Evolutionary conservation across 192 early-diverging fungal genomes (phyloP).

Genomic region (Coemansia sp.): DNA sequence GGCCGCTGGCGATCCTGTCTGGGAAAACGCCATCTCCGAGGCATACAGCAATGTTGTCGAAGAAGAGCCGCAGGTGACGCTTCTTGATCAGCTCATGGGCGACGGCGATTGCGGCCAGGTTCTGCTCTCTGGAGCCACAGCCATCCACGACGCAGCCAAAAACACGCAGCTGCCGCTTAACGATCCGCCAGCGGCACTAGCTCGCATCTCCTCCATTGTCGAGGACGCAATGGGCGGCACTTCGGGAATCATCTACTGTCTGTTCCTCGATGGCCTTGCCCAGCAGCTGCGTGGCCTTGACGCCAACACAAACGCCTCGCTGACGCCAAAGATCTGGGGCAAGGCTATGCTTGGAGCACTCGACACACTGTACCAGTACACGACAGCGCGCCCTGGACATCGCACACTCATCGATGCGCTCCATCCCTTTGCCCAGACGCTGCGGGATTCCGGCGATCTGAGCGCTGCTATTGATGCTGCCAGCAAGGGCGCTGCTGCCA

Average conservation of each 20-base stretch:
- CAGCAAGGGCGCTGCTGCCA: slow-evolving; percentile 56
- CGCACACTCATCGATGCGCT: slow-evolving; percentile 74
- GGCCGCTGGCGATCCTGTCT: slow-evolving; percentile 43
- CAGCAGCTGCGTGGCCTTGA: slow-evolving; percentile 48
- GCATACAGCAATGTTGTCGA: slow-evolving; percentile 55
- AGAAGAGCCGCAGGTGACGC: slow-evolving; percentile 63
- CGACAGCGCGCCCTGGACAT: slow-evolving; percentile 68
- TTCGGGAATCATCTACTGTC: slow-evolving; percentile 75
- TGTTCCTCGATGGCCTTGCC: slow-evolving; percentile 66
- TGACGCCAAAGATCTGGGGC: slow-evolving; percentile 51
- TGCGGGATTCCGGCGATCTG: slow-evolving; percentile 48
- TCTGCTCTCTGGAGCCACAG: slow-evolving; percentile 65
- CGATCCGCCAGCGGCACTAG: slow-evolving; percentile 58
- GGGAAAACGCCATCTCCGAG: slow-evolving; percentile 53
- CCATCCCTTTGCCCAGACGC: slow-evolving; percentile 61
- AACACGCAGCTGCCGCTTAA: slow-evolving; percentile 47
- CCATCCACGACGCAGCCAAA: slow-evolving; percentile 56
- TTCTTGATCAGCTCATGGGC: slow-evolving; percentile 71
- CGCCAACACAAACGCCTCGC: slow-evolving; percentile 19
- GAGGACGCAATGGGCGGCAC: slow-evolving; percentile 80
- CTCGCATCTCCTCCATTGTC: slow-evolving; percentile 62
- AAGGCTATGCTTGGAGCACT: slow-evolving; percentile 60
- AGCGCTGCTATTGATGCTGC: slow-evolving; percentile 57
- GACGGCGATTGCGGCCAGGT: slow-evolving; percentile 86
- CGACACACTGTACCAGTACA: slow-evolving; percentile 63